A percentile compares a stretch with the other conserved stretches of the same genome.
phyloP scores from a whole-genome alignment of 495 filamentous ascomycete species.

The Copromyces sp. region DNA sequence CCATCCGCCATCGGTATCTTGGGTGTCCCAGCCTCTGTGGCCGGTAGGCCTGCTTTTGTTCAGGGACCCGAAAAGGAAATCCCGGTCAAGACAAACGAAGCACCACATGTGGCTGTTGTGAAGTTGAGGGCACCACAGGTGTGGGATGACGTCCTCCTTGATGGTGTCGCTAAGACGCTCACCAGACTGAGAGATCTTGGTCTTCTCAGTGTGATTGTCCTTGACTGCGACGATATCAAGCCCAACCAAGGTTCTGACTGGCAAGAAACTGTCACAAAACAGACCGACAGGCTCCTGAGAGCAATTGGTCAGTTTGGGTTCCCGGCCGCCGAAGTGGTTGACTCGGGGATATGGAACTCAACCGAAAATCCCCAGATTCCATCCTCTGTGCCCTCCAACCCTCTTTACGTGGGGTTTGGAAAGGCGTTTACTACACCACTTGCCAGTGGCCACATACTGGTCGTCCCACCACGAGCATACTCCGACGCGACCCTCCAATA shows the following conservation, averaged over 20 bases:
- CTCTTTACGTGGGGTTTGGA: slow-evolving; percentile 33
- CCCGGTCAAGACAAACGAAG: slow-evolving; percentile 27
- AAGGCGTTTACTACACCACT: slow-evolving; percentile 59
- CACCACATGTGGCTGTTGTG: slow-evolving; percentile 74
- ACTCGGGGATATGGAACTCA: slow-evolving; percentile 45
- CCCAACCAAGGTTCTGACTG: slow-evolving; percentile 7
- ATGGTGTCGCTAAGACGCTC: slow-evolving; percentile 73
- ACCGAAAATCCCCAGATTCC: slow-evolving; percentile 15
- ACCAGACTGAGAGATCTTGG: slow-evolving; percentile 74
- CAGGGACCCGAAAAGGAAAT: slow-evolving; percentile 21
- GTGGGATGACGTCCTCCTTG: slow-evolving; percentile 54
- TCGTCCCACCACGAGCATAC: slow-evolving; percentile 63
- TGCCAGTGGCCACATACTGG: slow-evolving; percentile 64
- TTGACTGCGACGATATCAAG: slow-evolving; percentile 53
- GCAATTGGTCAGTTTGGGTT: slow-evolving; percentile 61
- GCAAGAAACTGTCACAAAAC: slow-evolving; percentile 43
- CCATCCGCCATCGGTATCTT: slow-evolving; percentile 7
- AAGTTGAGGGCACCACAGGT: slow-evolving; percentile 67
- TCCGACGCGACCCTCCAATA: slow-evolving; percentile 47
- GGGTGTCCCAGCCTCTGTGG: slow-evolving; percentile 24
- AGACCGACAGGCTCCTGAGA: slow-evolving; percentile 62
- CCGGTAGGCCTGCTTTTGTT: slow-evolving; percentile 25
- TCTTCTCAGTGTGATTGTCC: slow-evolving; percentile 67
- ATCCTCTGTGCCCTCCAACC: slow-evolving; percentile 12
- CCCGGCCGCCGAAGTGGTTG: slow-evolving; percentile 56